Percentiles rank a stretch among this genome's conserved stretches.
These are phyloP conservation scores for Tulasnella sp. DNA, from an alignment of 768 basidiomycete genomes.

Conservation along the genomic window DNA sequence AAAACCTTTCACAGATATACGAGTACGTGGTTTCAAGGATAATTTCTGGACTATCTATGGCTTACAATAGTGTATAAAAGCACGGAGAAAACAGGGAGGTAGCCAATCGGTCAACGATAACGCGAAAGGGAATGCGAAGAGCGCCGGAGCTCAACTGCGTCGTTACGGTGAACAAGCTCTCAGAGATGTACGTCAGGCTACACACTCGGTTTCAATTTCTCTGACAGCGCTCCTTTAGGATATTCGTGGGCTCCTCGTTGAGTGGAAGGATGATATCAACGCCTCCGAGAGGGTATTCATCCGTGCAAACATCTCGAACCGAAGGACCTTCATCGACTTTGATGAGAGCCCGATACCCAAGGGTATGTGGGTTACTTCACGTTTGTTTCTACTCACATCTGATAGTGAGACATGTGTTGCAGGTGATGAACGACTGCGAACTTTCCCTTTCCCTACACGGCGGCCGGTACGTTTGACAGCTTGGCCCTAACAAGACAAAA, in stretches of 20 bases:
- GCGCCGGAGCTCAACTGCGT: slow-evolving; percentile 86
- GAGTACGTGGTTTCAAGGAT: slow-evolving; percentile 43
- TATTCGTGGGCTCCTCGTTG: slow-evolving; percentile 68
- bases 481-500: background rate
- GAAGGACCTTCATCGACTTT: slow-evolving; percentile 82
- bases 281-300: slow-evolving; percentile 88
- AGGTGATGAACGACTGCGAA: slow-evolving; percentile 69
- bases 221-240: slow-evolving; percentile 42
- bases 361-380: slow-evolving; percentile 26
- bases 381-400: background rate
- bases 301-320: slow-evolving; percentile 77
- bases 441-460: slow-evolving; percentile 93
- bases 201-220: background rate
- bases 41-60: background rate
- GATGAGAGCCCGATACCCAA: slow-evolving; percentile 68
- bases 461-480: slow-evolving; percentile 58
- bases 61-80: slow-evolving; percentile 32
- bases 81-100: slow-evolving; percentile 95
- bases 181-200: slow-evolving; percentile 55
- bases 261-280: slow-evolving; percentile 81
- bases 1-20: slow-evolving; percentile 99
- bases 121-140: slow-evolving; percentile 83
- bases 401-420: background rate
- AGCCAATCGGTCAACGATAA: slow-evolving; percentile 88
- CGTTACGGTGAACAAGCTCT: slow-evolving; percentile 93